phyloP scores from a whole-genome alignment of 2,329 filamentous ascomycete species.

The Paradendryphiella salina region DNA sequence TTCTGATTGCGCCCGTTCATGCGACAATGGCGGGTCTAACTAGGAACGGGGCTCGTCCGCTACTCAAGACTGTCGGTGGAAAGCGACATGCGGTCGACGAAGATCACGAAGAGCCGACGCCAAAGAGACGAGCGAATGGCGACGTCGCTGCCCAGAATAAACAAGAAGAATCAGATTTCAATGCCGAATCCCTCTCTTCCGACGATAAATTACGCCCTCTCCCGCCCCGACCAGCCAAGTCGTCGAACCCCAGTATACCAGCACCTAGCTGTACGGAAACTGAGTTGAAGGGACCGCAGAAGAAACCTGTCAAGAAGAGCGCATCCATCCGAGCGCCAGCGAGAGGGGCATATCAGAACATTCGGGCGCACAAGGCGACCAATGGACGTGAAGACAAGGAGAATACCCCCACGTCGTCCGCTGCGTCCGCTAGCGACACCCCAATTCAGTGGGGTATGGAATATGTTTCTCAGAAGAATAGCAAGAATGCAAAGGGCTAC shows the following conservation, averaged over 20 bases:
- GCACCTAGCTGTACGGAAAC: slow-evolving; percentile 1
- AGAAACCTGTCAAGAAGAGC: neutral
- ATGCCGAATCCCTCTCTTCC: slow-evolving; percentile 30
- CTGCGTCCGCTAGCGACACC: slow-evolving; percentile 1
- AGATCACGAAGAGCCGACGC: slow-evolving; percentile 41
- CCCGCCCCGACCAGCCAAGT: slow-evolving; percentile 9
- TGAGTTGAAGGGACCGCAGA: slow-evolving; percentile 13
- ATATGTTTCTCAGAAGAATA: slow-evolving; percentile 15
- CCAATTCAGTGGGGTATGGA: slow-evolving; percentile 15
- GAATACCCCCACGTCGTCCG: slow-evolving; percentile 16
- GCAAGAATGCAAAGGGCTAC: slow-evolving; percentile 2
- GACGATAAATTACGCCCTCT: slow-evolving; percentile 21
- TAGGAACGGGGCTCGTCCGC: slow-evolving; percentile 12
- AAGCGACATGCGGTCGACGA: slow-evolving; percentile 44
- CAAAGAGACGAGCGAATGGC: slow-evolving; percentile 8
- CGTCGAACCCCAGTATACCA: slow-evolving; percentile 1
- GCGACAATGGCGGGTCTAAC: slow-evolving; percentile 19
- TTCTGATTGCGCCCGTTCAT: neutral
- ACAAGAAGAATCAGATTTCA: slow-evolving; percentile 14
- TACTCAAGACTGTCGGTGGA: slow-evolving; percentile 40
- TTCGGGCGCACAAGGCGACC: slow-evolving; percentile 14
- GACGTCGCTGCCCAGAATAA: neutral
- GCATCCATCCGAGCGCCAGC: slow-evolving; percentile 11
- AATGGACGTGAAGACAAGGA: slow-evolving; percentile 23
- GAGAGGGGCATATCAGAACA: slow-evolving; percentile 12